Conservation (phyloP, 148 eudicot genomes). For the Cornus suecica region DNA sequence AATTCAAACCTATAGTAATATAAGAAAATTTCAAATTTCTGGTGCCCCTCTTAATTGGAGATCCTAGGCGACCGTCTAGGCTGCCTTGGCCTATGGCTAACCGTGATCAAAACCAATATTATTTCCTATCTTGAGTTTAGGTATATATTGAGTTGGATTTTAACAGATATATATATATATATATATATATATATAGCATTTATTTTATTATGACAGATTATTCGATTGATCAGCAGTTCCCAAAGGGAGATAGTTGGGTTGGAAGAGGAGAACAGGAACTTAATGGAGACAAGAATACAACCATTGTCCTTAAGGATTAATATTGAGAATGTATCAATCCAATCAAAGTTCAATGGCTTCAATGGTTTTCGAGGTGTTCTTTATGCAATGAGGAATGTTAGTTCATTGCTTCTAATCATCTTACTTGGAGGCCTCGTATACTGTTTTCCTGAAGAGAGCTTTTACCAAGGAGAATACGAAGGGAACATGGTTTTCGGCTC, state of each 20-base stretch:
- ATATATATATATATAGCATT: background rate
- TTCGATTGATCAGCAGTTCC: constrained; percentile 37
- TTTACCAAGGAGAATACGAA: constrained; percentile 25
- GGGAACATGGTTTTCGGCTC: constrained; percentile 35
- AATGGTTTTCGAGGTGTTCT: constrained; percentile 49
- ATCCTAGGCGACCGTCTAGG: too few relatives aligned
- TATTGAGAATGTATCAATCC: constrained; percentile 26
- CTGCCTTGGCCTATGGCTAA: too few relatives aligned
- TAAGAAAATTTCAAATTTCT: too few relatives aligned
- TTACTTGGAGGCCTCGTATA: constrained; percentile 43
- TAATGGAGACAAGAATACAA: constrained; percentile 44
- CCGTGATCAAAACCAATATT: too few relatives aligned
- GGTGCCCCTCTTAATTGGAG: too few relatives aligned
- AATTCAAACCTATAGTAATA: too few relatives aligned
- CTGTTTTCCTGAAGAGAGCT: constrained; percentile 31
- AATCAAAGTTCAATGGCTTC: constrained; percentile 47
- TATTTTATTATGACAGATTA: constrained; percentile 34
- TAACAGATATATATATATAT: background rate
- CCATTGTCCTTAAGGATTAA: constrained; percentile 34
- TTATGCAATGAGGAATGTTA: constrained; percentile 39
- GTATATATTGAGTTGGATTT: background rate
- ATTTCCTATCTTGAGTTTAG: background rate
- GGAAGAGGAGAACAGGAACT: constrained; percentile 44
- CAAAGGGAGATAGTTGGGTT: constrained; percentile 45
- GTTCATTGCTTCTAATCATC: constrained; percentile 41